A percentile compares a stretch with the other conserved stretches of the same genome.
These are phyloP conservation scores for Pythium phragmitis DNA, from an alignment of 352 stramenopile species.

Conservation along the genomic window DNA sequence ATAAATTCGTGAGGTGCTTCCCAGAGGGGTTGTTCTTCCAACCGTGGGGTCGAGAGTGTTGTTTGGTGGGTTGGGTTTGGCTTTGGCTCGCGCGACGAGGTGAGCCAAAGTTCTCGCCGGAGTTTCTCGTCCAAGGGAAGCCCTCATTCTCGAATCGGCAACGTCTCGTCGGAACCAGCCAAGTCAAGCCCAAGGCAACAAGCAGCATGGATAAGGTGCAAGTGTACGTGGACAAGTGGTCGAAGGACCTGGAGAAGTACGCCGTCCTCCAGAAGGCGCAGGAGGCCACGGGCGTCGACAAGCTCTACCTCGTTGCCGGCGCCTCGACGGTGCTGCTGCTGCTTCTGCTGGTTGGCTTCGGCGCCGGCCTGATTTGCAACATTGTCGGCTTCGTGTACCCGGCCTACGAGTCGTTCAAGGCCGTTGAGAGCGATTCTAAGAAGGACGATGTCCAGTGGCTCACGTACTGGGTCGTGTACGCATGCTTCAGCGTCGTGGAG, in stretches of 20 bases:
- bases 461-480: constrained; percentile 98
- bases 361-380: constrained; percentile 84
- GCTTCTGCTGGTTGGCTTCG: constrained; percentile 83
- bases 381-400: constrained; percentile 84
- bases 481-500: constrained; percentile 96
- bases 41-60: constrained; percentile 30
- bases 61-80: constrained; percentile 8
- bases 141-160: constrained; percentile 32
- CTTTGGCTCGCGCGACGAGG: constrained; percentile 13
- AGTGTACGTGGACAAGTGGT: constrained; percentile 85
- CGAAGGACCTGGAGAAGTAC: constrained; percentile 84
- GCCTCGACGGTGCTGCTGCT: constrained; percentile 65
- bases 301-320: constrained; percentile 82
- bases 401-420: constrained; percentile 84
- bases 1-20: constrained; percentile 3
- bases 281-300: constrained; percentile 83
- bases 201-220: constrained; percentile 76
- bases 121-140: constrained; percentile 9
- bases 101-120: constrained; percentile 19
- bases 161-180: constrained; percentile 19
- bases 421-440: constrained; percentile 72
- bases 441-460: constrained; percentile 90
- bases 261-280: constrained; percentile 75
- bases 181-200: constrained; percentile 9
- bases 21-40: constrained; percentile 17